These are phyloP conservation scores for Silene latifolia DNA, from an alignment of 148 eudicot genomes.

Conservation along the genomic window DNA sequence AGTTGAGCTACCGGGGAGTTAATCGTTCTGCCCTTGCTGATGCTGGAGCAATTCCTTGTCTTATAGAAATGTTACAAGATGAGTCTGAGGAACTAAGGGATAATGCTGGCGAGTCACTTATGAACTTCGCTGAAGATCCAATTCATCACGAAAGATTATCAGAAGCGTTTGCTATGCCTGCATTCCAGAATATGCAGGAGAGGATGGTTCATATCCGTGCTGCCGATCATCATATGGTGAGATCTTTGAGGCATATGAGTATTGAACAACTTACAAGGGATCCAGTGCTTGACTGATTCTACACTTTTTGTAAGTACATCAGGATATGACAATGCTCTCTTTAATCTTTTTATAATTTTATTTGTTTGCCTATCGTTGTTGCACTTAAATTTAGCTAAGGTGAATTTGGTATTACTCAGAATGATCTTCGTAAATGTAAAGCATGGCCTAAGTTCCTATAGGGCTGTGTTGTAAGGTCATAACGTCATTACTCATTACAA, in stretches of 20 bases:
- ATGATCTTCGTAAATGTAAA: not conserved
- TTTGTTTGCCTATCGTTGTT: not conserved
- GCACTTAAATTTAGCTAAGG: not conserved
- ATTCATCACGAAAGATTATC: slow-evolving; percentile 34
- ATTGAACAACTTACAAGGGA: slow-evolving; percentile 32
- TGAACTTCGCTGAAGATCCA: slow-evolving; percentile 42
- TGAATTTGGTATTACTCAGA: not conserved
- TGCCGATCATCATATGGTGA: slow-evolving; percentile 29
- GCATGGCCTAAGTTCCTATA: no score
- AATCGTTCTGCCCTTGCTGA: slow-evolving; percentile 39
- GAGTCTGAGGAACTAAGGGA: slow-evolving; percentile 53
- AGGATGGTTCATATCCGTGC: slow-evolving; percentile 35
- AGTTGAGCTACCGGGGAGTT: slow-evolving; percentile 38
- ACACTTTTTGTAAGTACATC: slow-evolving; percentile 10
- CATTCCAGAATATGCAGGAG: slow-evolving; percentile 42
- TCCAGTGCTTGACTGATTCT: slow-evolving; percentile 24
- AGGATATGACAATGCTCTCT: not conserved
- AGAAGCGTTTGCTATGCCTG: slow-evolving; percentile 28
- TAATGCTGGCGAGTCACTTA: slow-evolving; percentile 50
- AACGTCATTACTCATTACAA: no score
- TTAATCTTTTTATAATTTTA: not conserved
- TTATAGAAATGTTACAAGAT: slow-evolving; percentile 41
- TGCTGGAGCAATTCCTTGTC: slow-evolving; percentile 42
- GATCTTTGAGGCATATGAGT: slow-evolving; percentile 36
- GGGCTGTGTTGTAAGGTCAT: no score